Evolutionary conservation across 345 rosid genomes (phyloP).

Genomic region (Linum trigynum): DNA sequence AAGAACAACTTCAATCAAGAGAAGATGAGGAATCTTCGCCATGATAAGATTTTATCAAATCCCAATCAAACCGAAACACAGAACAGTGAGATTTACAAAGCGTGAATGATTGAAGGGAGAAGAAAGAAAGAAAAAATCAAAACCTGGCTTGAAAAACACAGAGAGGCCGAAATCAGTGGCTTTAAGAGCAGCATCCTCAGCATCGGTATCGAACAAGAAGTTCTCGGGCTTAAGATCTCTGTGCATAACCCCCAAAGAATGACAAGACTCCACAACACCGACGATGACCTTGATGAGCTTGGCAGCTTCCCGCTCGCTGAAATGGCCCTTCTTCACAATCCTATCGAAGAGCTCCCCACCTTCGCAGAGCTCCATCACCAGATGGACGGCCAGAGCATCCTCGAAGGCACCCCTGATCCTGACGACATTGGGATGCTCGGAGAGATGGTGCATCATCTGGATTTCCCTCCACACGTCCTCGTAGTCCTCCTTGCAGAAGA

Average conservation of each 20-base stretch:
- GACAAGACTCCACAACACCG: conserved; percentile 68
- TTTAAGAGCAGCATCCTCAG: conserved; percentile 69
- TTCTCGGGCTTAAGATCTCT: conserved; percentile 82
- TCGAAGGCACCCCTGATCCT: conserved; percentile 50
- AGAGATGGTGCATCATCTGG: conserved; percentile 83
- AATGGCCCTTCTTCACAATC: conserved; percentile 59
- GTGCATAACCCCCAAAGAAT: conserved; percentile 67
- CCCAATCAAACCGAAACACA: background rate
- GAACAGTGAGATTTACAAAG: background rate
- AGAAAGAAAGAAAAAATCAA: background rate
- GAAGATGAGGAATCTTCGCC: background rate
- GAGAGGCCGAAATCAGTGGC: conserved; percentile 82
- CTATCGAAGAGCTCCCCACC: conserved; percentile 77
- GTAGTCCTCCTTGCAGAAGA: conserved; percentile 55
- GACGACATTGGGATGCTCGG: conserved; percentile 55
- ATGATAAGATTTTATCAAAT: background rate
- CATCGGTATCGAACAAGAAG: conserved; percentile 47
- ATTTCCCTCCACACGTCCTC: conserved; percentile 80
- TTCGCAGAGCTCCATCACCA: conserved; percentile 79
- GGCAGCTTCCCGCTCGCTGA: conserved; percentile 69
- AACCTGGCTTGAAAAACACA: conserved; percentile 67
- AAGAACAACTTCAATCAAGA: background rate
- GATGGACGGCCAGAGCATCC: conserved; percentile 39
- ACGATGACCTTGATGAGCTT: conserved; percentile 68
- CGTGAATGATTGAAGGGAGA: background rate